Evolutionary conservation across 2,329 filamentous ascomycete genomes (phyloP).

Genomic region (Chalara sp.): DNA sequence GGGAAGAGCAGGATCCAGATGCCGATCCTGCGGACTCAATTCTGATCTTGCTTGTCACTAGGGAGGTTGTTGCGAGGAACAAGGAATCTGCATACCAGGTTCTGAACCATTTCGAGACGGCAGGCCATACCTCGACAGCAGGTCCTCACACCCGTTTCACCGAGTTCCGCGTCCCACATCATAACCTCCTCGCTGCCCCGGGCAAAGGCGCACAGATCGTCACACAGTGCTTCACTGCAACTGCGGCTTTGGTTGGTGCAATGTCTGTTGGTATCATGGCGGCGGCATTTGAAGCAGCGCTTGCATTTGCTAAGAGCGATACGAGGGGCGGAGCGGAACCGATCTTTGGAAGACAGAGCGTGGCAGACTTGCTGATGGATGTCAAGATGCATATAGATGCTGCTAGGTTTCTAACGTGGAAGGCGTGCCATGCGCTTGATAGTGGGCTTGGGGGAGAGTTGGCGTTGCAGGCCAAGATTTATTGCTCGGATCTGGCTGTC

Average conservation of each 20-base stretch:
- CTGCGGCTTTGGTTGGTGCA: slow-evolving; percentile 44
- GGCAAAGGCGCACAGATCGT: slow-evolving; percentile 37
- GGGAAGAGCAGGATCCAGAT: slow-evolving; percentile 10
- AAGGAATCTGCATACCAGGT: slow-evolving; percentile 36
- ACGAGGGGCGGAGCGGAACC: slow-evolving; percentile 36
- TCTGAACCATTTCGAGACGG: slow-evolving; percentile 36
- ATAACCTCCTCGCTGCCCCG: slow-evolving; percentile 38
- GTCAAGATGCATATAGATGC: slow-evolving; percentile 47
- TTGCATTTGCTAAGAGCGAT: slow-evolving; percentile 42
- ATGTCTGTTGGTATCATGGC: slow-evolving; percentile 49
- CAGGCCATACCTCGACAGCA: slow-evolving; percentile 40
- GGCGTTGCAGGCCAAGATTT: slow-evolving; percentile 33
- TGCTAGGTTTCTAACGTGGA: slow-evolving; percentile 42
- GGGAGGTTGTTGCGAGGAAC: slow-evolving; percentile 39
- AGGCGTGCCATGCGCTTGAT: slow-evolving; percentile 35
- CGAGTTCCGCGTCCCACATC: slow-evolving; percentile 38
- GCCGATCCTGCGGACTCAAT: slow-evolving; percentile 30
- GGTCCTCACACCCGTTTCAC: slow-evolving; percentile 43
- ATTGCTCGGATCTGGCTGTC: too few relatives aligned
- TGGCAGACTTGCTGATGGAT: slow-evolving; percentile 43
- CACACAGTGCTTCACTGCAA: slow-evolving; percentile 31
- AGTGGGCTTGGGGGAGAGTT: slow-evolving; percentile 37
- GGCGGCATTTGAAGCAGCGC: slow-evolving; percentile 42
- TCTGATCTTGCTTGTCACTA: slow-evolving; percentile 44
- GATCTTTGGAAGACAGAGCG: slow-evolving; percentile 41